These are phyloP conservation scores for Beauveria australis DNA, from an alignment of 2,329 filamentous ascomycete species.

Conservation along the genomic window DNA sequence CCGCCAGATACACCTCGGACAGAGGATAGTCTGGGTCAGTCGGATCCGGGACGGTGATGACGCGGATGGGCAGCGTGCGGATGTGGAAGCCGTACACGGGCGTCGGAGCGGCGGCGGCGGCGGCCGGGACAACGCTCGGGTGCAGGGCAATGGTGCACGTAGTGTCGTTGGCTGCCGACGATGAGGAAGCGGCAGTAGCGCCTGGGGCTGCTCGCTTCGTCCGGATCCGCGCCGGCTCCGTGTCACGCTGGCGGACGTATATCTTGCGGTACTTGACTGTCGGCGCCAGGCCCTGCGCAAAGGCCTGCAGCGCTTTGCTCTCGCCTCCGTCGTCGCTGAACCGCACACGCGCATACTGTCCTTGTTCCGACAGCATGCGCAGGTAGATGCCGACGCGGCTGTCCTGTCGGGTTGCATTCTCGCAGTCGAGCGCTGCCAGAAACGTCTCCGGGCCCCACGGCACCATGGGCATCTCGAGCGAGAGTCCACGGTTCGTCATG, in stretches of 20 bases:
- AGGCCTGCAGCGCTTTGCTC: neutral
- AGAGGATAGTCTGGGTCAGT: neutral
- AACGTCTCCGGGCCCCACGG: constrained; percentile 11
- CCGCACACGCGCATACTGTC: neutral
- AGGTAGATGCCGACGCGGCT: constrained; percentile 8
- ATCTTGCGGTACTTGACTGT: neutral
- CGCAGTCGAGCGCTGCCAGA: constrained; percentile 8
- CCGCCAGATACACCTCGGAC: neutral
- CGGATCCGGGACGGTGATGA: neutral
- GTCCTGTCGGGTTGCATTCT: neutral
- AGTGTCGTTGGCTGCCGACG: neutral
- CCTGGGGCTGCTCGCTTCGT: neutral
- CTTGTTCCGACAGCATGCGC: neutral
- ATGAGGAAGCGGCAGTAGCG: neutral
- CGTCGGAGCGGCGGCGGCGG: neutral
- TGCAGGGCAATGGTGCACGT: neutral
- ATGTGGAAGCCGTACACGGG: constrained; percentile 5
- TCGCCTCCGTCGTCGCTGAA: neutral
- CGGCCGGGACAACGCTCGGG: neutral
- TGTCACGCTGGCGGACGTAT: constrained; percentile 1
- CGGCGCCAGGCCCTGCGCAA: neutral
- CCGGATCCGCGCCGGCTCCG: neutral
- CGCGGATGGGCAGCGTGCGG: neutral
- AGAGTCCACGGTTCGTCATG: constrained; percentile 10
- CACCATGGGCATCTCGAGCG: constrained; percentile 8